phyloP scores from a whole-genome alignment of 441 rosid species.

The Theobroma grandiflorum region DNA sequence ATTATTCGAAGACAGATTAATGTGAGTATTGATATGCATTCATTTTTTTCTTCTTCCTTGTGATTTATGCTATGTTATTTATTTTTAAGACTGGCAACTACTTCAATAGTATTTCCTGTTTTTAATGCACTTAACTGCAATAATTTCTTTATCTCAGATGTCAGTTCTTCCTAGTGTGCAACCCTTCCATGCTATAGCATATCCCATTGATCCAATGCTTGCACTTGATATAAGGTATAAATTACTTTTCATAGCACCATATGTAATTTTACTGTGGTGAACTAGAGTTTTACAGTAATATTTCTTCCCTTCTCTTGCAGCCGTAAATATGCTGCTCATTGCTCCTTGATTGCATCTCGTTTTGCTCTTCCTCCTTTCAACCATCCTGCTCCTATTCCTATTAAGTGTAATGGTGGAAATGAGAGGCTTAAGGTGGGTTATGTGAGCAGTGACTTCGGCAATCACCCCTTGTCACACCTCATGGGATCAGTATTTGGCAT shows the following conservation, averaged over 20 bases:
- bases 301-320: constrained; percentile 48
- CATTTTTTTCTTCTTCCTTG: neutral
- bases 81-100: neutral
- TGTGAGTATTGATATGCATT: constrained; percentile 45
- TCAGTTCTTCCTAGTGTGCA: constrained; percentile 97
- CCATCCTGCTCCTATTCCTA: constrained; percentile 72
- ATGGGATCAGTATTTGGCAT: constrained; percentile 99
- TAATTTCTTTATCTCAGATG: constrained; percentile 56
- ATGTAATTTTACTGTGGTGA: neutral
- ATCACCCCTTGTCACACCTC: constrained; percentile 97
- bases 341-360: constrained; percentile 91
- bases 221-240: constrained; percentile 95
- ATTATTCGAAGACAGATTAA: constrained; percentile 89
- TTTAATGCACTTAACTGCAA: constrained; percentile 9
- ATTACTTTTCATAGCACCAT: constrained; percentile 8
- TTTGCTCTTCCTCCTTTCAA: constrained; percentile 78
- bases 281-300: constrained; percentile 20
- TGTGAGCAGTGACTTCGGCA: constrained; percentile 99
- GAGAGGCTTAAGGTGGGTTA: constrained; percentile 92
- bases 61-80: neutral
- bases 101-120: neutral
- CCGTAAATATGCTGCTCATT: constrained; percentile 96
- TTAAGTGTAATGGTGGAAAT: constrained; percentile 68
- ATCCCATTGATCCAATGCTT: constrained; percentile 93
- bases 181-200: constrained; percentile 99